Conservation (phyloP, 192 early-diverging fungal genomes). For the Mortierella claussenii region DNA sequence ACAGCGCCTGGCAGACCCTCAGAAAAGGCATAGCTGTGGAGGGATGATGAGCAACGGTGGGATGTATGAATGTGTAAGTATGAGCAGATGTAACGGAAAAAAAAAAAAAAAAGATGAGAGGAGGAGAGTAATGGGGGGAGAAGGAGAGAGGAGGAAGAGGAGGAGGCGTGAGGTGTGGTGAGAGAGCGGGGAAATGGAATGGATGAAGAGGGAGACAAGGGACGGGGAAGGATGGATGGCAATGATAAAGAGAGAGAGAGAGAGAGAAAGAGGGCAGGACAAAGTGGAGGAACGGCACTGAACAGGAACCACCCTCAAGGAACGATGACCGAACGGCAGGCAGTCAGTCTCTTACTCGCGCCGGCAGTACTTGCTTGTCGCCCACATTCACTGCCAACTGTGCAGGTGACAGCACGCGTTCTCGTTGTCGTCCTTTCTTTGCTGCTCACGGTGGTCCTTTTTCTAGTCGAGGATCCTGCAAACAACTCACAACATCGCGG, state of each 20-base stretch:
- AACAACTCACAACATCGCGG: too few species aligned
- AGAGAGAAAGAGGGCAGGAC: neutral
- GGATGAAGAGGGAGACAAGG: neutral
- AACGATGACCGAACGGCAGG: too few species aligned
- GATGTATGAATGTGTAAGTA: neutral
- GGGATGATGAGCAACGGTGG: neutral
- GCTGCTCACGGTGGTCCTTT: too few species aligned
- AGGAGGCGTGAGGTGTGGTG: neutral
- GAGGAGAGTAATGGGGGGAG: neutral
- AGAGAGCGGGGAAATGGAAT: neutral
- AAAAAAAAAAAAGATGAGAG: neutral
- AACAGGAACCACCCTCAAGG: too few species aligned
- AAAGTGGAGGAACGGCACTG: neutral
- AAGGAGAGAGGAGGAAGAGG: constrained; percentile 4
- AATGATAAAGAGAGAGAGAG: neutral
- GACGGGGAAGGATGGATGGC: neutral
- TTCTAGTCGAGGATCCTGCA: too few species aligned
- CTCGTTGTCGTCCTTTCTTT: too few species aligned
- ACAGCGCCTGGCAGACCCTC: constrained; percentile 81
- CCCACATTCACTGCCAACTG: too few species aligned
- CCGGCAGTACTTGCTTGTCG: too few species aligned
- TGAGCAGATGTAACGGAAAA: neutral
- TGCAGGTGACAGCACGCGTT: too few species aligned
- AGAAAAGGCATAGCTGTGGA: constrained; percentile 53
- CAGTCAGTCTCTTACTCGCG: too few species aligned